phyloP scores from a whole-genome alignment of 1,139 yeast species.

The Protomyces macrosporus region DNA sequence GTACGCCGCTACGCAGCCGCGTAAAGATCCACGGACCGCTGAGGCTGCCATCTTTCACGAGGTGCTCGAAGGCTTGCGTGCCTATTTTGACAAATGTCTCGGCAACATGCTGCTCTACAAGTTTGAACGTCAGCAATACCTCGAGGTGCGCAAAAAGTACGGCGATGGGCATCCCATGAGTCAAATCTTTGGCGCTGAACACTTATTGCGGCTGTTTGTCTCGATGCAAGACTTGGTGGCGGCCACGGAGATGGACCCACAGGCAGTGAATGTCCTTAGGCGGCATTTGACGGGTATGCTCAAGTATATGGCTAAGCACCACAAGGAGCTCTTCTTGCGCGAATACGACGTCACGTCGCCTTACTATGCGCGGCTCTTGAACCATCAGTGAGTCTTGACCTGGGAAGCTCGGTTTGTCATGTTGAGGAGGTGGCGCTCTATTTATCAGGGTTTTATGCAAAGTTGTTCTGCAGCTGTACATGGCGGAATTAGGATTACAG shows the following conservation, averaged over 20 bases:
- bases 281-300: conserved; percentile 53
- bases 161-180: conserved; percentile 42
- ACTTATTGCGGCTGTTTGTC: conserved; percentile 37
- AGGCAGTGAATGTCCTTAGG: conserved; percentile 56
- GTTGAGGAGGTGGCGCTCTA: too few species aligned
- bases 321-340: conserved; percentile 1
- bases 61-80: conserved; percentile 58
- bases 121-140: conserved; percentile 76
- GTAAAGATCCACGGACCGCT: conserved; percentile 38
- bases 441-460: too few species aligned
- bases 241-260: conserved; percentile 74
- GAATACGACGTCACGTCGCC: conserved; percentile 18
- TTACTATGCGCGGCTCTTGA: conserved; percentile 13
- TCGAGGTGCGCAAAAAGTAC: conserved; percentile 47
- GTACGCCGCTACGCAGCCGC: conserved; percentile 28
- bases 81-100: conserved; percentile 72
- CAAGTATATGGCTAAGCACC: conserved; percentile 37
- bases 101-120: conserved; percentile 73
- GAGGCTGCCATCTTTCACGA: conserved; percentile 60
- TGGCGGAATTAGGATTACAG: too few species aligned
- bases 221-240: conserved; percentile 75
- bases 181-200: conserved; percentile 58
- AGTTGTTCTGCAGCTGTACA: too few species aligned
- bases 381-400: background rate
- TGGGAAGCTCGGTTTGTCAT: too few species aligned